Percentiles rank a stretch among this genome's conserved stretches.
These are phyloP conservation scores for Nicotiana noctiflora DNA, from an alignment of 257 asterid species.

Conservation along the genomic window DNA sequence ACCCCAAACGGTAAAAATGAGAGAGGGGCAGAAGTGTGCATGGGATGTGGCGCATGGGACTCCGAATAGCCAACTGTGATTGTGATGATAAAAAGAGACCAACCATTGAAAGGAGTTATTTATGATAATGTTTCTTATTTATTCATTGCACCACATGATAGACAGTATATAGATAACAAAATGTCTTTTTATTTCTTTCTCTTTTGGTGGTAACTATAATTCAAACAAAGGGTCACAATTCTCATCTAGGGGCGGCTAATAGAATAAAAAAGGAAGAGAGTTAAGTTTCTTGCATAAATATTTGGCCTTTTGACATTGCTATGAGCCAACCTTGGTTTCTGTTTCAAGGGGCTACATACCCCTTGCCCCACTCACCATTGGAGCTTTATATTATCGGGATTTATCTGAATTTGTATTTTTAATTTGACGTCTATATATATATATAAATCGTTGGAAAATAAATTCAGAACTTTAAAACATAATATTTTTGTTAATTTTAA, in stretches of 20 bases:
- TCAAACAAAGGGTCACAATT: slow-evolving; percentile 3
- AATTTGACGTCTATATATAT: no score
- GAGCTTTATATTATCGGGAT: no score
- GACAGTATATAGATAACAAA: neutral
- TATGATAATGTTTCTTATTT: slow-evolving; percentile 1
- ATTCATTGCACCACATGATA: slow-evolving; percentile 7
- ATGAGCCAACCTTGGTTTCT: neutral
- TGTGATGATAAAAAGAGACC: neutral
- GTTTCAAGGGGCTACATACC: neutral
- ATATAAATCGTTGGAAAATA: no score
- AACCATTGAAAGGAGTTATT: neutral
- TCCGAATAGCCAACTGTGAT: neutral
- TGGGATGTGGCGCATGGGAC: slow-evolving; percentile 1
- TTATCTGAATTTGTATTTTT: no score
- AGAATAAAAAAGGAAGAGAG: neutral
- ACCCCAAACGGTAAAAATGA: neutral
- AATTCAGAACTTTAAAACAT: no score
- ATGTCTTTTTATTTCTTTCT: neutral
- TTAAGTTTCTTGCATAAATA: neutral
- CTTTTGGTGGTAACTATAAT: slow-evolving; percentile 2
- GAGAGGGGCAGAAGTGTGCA: neutral
- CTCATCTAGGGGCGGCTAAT: slow-evolving; percentile 9
- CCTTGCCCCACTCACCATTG: neutral
- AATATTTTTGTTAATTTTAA: no score
- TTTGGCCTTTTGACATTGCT: slow-evolving; percentile 1